phyloP scores from a whole-genome alignment of 805 yeast species.

The Yarrowia sp. region DNA sequence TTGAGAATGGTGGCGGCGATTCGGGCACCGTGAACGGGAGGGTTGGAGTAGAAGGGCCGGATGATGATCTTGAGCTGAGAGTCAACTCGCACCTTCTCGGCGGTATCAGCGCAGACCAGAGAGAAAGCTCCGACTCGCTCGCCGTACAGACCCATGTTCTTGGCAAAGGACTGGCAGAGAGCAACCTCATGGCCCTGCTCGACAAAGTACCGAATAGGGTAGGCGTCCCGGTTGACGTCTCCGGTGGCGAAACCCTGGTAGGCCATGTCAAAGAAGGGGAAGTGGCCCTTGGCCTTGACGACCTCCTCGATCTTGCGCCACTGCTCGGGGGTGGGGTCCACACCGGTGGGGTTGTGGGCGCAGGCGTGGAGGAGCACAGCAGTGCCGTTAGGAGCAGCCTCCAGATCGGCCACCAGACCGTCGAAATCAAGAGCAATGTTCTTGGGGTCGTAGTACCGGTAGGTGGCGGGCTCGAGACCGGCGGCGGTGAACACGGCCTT shows the following conservation, averaged over 20 bases:
- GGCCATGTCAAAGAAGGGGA: slow-evolving; percentile 88
- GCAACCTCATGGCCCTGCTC: slow-evolving; percentile 56
- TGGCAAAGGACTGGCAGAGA: slow-evolving; percentile 93
- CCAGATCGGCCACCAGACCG: slow-evolving; percentile 59
- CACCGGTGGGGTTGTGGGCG: slow-evolving; percentile 97
- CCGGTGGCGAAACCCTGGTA: slow-evolving; percentile 98
- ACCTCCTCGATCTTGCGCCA: slow-evolving; percentile 72
- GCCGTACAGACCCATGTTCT: slow-evolving; percentile 95
- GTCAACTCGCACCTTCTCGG: slow-evolving; percentile 54
- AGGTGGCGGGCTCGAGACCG: slow-evolving; percentile 59
- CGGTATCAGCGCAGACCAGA: slow-evolving; percentile 48
- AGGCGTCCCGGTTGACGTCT: slow-evolving; percentile 76
- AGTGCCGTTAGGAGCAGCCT: slow-evolving; percentile 54
- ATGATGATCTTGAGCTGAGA: slow-evolving; percentile 75
- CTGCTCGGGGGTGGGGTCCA: slow-evolving; percentile 81
- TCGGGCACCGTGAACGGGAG: slow-evolving; percentile 95
- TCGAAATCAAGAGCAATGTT: slow-evolving; percentile 64
- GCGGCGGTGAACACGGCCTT: slow-evolving; percentile 71
- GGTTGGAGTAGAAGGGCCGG: slow-evolving; percentile 85
- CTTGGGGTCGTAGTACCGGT: slow-evolving; percentile 66
- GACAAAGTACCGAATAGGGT: slow-evolving; percentile 63
- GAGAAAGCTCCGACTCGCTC: slow-evolving; percentile 96
- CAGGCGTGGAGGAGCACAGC: slow-evolving; percentile 85
- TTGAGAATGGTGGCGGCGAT: slow-evolving; percentile 73
- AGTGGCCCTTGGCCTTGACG: slow-evolving; percentile 59